Evolutionary conservation across 805 yeast species (phyloP).

Genomic region (Candida sakaeoensis): DNA sequence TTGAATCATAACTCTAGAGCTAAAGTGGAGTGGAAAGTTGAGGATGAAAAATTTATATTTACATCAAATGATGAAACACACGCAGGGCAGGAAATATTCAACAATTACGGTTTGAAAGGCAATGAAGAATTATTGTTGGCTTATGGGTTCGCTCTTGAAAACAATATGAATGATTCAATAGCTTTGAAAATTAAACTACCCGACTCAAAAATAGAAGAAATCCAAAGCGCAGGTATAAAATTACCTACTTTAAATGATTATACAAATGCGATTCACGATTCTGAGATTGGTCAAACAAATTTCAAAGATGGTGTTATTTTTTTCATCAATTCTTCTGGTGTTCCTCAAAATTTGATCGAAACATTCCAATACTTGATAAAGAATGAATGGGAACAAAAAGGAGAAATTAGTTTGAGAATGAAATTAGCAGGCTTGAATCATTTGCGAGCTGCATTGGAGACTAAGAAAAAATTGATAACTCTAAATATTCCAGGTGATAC

Average conservation of each 20-base stretch:
- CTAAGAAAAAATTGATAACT: constrained; percentile 30
- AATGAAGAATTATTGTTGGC: constrained; percentile 78
- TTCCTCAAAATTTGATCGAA: constrained; percentile 45
- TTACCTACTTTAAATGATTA: constrained; percentile 34
- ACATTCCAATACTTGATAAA: constrained; percentile 55
- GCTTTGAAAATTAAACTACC: constrained; percentile 60
- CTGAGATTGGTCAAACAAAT: constrained; percentile 8
- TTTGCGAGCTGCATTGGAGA: constrained; percentile 46
- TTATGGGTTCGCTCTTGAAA: constrained; percentile 70
- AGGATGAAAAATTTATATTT: constrained; percentile 36
- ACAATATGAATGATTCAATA: constrained; percentile 55
- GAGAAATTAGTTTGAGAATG: constrained; percentile 46
- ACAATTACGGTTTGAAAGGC: constrained; percentile 85
- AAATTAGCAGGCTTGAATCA: constrained; percentile 59
- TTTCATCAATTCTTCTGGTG: constrained; percentile 27
- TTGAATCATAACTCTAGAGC: constrained; percentile 66
- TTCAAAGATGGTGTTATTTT: constrained; percentile 37
- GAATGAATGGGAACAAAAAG: constrained; percentile 48
- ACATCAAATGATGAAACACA: constrained; percentile 24
- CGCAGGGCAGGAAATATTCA: constrained; percentile 55
- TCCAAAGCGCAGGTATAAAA: constrained; percentile 34
- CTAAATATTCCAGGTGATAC: constrained; percentile 15
- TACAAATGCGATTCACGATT: constrained; percentile 31
- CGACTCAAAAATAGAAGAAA: constrained; percentile 22
- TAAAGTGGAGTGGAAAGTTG: constrained; percentile 59